These are phyloP conservation scores for Penicillium lagena DNA, from an alignment of 495 filamentous ascomycete genomes.

Conservation along the genomic window DNA sequence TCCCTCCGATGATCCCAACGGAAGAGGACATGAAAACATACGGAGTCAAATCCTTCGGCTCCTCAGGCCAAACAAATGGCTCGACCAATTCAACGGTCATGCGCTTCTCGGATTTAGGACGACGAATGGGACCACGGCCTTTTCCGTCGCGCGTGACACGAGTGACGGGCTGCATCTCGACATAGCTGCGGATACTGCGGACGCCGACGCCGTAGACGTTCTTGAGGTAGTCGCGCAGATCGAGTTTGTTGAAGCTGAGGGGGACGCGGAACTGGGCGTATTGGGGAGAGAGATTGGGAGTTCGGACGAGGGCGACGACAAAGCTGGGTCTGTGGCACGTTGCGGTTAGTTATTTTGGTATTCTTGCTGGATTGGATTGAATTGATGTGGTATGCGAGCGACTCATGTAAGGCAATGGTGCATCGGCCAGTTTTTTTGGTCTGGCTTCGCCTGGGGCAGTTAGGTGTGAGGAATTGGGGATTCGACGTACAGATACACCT, in stretches of 20 bases:
- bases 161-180: slow-evolving; percentile 60
- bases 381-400: no score
- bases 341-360: neutral
- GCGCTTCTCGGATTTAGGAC: slow-evolving; percentile 68
- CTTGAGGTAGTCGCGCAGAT: slow-evolving; percentile 82
- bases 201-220: slow-evolving; percentile 65
- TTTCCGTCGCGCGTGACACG: slow-evolving; percentile 31
- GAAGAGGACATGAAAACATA: slow-evolving; percentile 27
- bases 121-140: slow-evolving; percentile 37
- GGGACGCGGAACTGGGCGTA: slow-evolving; percentile 82
- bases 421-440: no score
- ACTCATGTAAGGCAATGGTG: no score
- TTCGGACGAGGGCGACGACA: slow-evolving; percentile 67
- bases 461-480: neutral
- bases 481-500: neutral
- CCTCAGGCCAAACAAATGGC: slow-evolving; percentile 79
- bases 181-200: slow-evolving; percentile 66
- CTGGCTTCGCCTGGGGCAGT: no score
- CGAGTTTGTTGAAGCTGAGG: slow-evolving; percentile 83
- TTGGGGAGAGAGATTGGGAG: slow-evolving; percentile 62
- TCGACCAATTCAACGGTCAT: slow-evolving; percentile 83
- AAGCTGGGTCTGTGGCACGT: slow-evolving; percentile 63
- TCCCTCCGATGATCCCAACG: no score
- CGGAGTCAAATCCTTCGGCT: slow-evolving; percentile 48
- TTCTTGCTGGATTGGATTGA: no score